These are phyloP conservation scores for Lactarius deliciosus DNA, from an alignment of 768 basidiomycete genomes.

Conservation along the genomic window DNA sequence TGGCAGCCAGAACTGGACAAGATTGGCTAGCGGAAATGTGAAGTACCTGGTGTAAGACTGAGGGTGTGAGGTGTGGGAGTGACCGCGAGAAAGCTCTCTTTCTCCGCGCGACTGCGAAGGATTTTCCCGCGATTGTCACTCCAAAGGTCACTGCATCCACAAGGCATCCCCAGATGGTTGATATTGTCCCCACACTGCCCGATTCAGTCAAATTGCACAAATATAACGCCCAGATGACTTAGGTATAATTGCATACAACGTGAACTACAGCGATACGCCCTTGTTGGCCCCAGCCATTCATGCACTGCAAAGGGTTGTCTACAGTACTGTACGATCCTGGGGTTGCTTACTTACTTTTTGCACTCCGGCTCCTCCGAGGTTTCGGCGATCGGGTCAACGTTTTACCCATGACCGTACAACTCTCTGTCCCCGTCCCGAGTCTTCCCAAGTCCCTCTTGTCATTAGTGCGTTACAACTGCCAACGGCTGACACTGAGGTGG, in stretches of 20 bases:
- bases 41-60: not conserved
- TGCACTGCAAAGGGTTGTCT: no score
- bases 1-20: not conserved
- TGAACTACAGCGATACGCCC: not conserved
- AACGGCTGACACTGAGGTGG: constrained; percentile 46
- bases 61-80: not conserved
- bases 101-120: not conserved
- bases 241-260: not conserved
- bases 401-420: constrained; percentile 49
- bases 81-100: not conserved
- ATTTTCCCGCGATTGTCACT: constrained; percentile 2
- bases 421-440: constrained; percentile 49
- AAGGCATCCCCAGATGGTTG: not conserved
- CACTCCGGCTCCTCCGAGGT: no score
- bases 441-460: constrained; percentile 41
- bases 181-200: not conserved
- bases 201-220: not conserved
- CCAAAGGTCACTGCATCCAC: no score
- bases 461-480: constrained; percentile 31
- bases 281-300: not conserved
- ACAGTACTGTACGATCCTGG: not conserved
- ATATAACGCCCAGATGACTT: not conserved
- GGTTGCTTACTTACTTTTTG: no score
- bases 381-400: not conserved
- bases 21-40: not conserved